Base-by-base conservation (phyloP, 176 grass and related monocot species). In the Stipa capillata region DNA sequence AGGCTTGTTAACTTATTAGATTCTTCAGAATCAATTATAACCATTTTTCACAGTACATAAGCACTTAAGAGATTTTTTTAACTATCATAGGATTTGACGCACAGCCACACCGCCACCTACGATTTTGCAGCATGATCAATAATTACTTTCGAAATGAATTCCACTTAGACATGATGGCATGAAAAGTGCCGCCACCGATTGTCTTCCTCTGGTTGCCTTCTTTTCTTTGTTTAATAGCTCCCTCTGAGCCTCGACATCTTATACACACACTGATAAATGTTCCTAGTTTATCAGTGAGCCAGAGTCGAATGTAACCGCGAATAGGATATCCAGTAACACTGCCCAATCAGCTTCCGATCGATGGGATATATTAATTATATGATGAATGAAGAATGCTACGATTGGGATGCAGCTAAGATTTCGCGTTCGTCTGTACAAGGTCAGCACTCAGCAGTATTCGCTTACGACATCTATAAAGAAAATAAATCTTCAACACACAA, bases 181-280 rank as follows among this genome's bases (percentile, higher is more conserved):
- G 74, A 73, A 88, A 73, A 79, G 43, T 39, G 86, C 86, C 69
- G 74, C 48, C 80, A 33, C 79, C 28, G 0, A 28, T 71, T 24
- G 40, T 23, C 65, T 41, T 37, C 57, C 47, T 11, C 4, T 2
- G 47, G 49, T 69, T 28, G 14, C 13, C 48, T 53, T 63, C 18
- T 5, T 31, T 10, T n/a, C 34, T 52, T 64, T 51, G 8, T 41
- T 23, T 54, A 73, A 27, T 32, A 35, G 36, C 18, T 68, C 25
- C 27, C 55, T 29, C 10, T 15, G 16, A 35, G 16, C 21, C 34
- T 13, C 37, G 37, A 41, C 35, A 67, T 45, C 47, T 52, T 72
- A 49, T 20, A 51, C 2, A 51, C 16, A 2, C 69, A 73, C 11
- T 50, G 33, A 36, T 33, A 53, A 36, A 73, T 0, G 20, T 34